These are phyloP conservation scores for Stereum hirsutum DNA, from an alignment of 1,284 basidiomycete genomes.

Conservation along the genomic window DNA sequence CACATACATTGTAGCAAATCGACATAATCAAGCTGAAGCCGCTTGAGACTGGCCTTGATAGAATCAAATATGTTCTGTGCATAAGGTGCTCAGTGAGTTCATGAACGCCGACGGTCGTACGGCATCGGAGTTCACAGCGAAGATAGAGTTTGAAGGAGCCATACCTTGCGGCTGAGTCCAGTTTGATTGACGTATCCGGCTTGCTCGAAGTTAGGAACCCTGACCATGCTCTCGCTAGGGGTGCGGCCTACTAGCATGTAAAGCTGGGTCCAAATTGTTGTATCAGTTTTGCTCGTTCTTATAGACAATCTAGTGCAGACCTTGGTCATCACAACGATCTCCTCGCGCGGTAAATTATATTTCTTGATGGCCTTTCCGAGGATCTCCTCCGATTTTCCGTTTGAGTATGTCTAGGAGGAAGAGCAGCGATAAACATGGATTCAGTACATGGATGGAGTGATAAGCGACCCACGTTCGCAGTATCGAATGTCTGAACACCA, in stretches of 20 bases:
- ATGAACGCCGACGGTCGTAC: too few species aligned
- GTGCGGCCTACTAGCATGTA: neutral
- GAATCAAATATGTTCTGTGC: constrained; percentile 34
- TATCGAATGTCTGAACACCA: constrained; percentile 34
- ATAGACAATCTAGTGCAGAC: constrained; percentile 1
- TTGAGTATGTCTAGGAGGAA: constrained; percentile 22
- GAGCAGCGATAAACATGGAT: constrained; percentile 6
- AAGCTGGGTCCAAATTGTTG: neutral
- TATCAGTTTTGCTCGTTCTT: neutral
- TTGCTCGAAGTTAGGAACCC: constrained; percentile 14
- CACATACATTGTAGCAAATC: constrained; percentile 25
- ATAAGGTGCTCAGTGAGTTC: constrained; percentile 3
- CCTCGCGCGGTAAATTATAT: constrained; percentile 30
- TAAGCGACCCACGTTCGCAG: constrained; percentile 23
- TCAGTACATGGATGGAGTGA: neutral
- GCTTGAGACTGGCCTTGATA: constrained; percentile 30
- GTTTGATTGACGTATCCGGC: constrained; percentile 26
- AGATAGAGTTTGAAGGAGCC: too few species aligned
- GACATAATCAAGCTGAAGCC: constrained; percentile 34
- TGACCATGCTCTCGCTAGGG: constrained; percentile 7
- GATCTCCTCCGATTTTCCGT: constrained; percentile 31
- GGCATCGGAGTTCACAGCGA: too few species aligned
- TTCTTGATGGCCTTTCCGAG: constrained; percentile 37
- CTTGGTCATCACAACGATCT: constrained; percentile 34
- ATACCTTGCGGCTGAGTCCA: constrained; percentile 32